Evolutionary conservation across 2,329 filamentous ascomycete genomes (phyloP).

Genomic region (Lachnellula hyalina): DNA sequence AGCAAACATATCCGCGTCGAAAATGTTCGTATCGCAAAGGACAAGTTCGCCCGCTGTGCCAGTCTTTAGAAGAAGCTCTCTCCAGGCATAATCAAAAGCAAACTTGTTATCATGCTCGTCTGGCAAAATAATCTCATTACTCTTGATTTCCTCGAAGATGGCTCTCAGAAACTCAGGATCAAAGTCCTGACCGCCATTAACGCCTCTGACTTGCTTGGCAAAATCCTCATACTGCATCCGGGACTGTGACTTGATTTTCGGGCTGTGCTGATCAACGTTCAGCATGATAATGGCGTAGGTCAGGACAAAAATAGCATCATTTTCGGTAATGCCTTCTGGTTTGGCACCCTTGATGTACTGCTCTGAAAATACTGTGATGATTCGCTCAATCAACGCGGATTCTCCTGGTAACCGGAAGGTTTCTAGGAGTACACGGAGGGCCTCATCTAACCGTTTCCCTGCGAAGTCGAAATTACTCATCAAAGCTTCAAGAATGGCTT

Average conservation of each 20-base stretch:
- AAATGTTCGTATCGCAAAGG: constrained; percentile 86
- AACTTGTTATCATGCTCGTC: constrained; percentile 97
- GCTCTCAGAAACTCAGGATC: constrained; percentile 73
- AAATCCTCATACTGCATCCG: constrained; percentile 86
- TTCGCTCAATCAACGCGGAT: constrained; percentile 85
- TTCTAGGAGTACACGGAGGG: constrained; percentile 78
- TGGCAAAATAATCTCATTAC: constrained; percentile 90
- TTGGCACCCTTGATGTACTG: constrained; percentile 70
- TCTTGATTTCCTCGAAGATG: constrained; percentile 88
- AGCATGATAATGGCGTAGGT: constrained; percentile 97
- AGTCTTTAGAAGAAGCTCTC: constrained; percentile 83
- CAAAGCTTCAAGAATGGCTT: constrained; percentile 77
- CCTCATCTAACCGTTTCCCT: constrained; percentile 84
- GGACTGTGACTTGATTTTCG: constrained; percentile 71
- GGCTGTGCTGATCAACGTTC: constrained; percentile 95
- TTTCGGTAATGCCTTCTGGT: constrained; percentile 72
- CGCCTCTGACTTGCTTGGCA: constrained; percentile 79
- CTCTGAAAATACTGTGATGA: constrained; percentile 80
- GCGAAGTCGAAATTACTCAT: constrained; percentile 83
- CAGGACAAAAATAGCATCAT: constrained; percentile 83
- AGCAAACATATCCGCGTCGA: constrained; percentile 95
- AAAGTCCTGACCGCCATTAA: constrained; percentile 84
- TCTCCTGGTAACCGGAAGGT: constrained; percentile 93
- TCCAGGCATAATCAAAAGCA: constrained; percentile 97
- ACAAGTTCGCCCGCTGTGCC: constrained; percentile 67